Base-by-base conservation (phyloP, 2,329 filamentous ascomycete genomes). In the Sporothrix curviconia region DNA sequence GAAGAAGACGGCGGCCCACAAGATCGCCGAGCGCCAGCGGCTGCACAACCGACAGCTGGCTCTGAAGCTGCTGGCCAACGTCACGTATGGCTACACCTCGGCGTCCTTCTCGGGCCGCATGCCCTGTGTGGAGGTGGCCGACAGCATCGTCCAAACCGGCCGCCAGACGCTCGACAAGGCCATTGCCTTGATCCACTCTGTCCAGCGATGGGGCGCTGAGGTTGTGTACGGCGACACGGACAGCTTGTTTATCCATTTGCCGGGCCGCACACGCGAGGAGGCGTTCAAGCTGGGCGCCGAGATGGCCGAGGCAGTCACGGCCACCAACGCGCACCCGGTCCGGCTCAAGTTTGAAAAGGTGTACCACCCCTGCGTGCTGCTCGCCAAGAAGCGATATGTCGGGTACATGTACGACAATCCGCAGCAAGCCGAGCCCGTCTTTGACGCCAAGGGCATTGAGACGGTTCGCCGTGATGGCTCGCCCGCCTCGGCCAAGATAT, bases 271-370 rank as follows among this genome's bases (percentile, higher is more conserved):
- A 0, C 85, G 84, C 55, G 89, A 90, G 19, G 84, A 97, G 69
- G 95, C 95, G 0, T 99, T 99, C 70, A 81, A 86, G 56, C 91
- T 99, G 55, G 95, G 94, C 30, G 84, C 92, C 64, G 92, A 97
- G 68, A 99, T 99, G 60, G 87, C 92, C 34, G 83, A 88, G 66
- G 85, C 86, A 14, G 84, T 99, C 58, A 97, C 94, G 0, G 82
- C 90, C 56, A 87, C 89, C 76, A 99, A 96, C 66, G 95, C 94
- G 2, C 83, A 86, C 1, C 94, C 94, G 0, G 78, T 99, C 64
- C 97, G 96, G 72, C 85, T 99, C 62, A 97, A 97, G 69, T 96
- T 99, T 64, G 94, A 99, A 69, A 99, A 99, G 66, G 92, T 99
- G 1, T 99, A 99, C 71, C 89, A 95, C 62, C 94, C 95, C 0